Percentiles rank a stretch among this genome's conserved stretches.
Conservation (phyloP, 2,329 filamentous ascomycete species). For the Tolypocladium amazonense region DNA sequence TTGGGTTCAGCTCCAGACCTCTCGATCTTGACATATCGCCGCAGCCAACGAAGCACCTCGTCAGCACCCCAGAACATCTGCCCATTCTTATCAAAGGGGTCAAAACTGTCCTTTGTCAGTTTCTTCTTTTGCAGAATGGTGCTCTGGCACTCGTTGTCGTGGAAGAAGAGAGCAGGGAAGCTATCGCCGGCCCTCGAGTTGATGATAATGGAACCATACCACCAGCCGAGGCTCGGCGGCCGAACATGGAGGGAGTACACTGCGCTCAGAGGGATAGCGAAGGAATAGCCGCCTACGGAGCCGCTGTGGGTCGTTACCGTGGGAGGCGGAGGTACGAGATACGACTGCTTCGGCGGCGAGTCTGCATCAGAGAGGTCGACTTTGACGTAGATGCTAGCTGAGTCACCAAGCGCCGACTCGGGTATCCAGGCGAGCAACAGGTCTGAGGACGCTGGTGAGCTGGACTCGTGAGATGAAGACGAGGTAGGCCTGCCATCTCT, state of each 20-base stretch:
- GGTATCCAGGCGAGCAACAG: conserved; percentile 90
- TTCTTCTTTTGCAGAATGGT: conserved; percentile 92
- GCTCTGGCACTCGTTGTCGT: conserved; percentile 92
- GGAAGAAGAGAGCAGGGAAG: conserved; percentile 93
- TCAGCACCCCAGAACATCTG: conserved; percentile 97
- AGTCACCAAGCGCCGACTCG: conserved; percentile 77
- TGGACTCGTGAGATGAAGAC: conserved; percentile 20
- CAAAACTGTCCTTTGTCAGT: conserved; percentile 71
- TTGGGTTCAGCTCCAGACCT: conserved; percentile 78
- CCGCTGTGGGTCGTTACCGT: conserved; percentile 67
- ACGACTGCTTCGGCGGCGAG: conserved; percentile 73
- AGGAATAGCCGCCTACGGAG: conserved; percentile 71
- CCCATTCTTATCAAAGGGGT: conserved; percentile 77
- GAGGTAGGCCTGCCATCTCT: conserved; percentile 25
- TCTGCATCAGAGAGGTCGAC: conserved; percentile 80
- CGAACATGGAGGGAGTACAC: conserved; percentile 86
- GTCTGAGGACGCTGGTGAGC: conserved; percentile 49
- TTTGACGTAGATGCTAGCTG: conserved; percentile 84
- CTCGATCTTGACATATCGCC: conserved; percentile 72
- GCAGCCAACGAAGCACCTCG: conserved; percentile 85
- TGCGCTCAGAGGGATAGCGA: conserved; percentile 80
- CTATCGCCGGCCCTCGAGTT: conserved; percentile 85
- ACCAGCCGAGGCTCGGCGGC: conserved; percentile 92
- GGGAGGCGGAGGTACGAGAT: conserved; percentile 84
- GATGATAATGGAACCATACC: conserved; percentile 92